A percentile compares a stretch with the other conserved stretches of the same genome.
phyloP scores from a whole-genome alignment of 257 asterid genomes.

The Solanum habrochaites region DNA sequence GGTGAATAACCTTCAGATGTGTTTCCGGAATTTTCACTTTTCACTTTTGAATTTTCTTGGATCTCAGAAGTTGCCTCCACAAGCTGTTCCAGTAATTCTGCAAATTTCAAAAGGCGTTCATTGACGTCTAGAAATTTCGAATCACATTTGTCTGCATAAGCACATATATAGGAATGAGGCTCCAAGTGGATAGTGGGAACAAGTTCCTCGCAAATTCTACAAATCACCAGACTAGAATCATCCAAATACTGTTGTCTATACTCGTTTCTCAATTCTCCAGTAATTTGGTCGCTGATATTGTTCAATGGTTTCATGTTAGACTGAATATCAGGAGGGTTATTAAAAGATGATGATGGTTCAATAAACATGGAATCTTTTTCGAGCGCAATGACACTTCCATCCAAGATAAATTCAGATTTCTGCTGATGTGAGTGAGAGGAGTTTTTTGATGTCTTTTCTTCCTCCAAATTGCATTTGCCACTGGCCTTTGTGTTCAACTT shows the following conservation, averaged over 20 bases:
- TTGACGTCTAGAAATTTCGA: conserved; percentile 57
- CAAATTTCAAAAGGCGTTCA: conserved; percentile 71
- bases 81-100: conserved; percentile 78
- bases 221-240: conserved; percentile 63
- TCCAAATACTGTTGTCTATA: conserved; percentile 30
- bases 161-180: conserved; percentile 92
- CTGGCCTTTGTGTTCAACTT: conserved; percentile 10
- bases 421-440: conserved; percentile 21
- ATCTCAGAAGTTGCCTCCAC: conserved; percentile 52
- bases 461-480: conserved; percentile 24
- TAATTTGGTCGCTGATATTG: conserved; percentile 20
- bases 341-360: conserved; percentile 21
- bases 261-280: conserved; percentile 24
- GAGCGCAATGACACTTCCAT: conserved; percentile 12
- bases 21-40: conserved; percentile 25
- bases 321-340: not conserved
- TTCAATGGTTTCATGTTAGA: conserved; percentile 14
- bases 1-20: conserved; percentile 63
- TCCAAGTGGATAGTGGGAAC: conserved; percentile 79
- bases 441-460: conserved; percentile 14
- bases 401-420: conserved; percentile 26
- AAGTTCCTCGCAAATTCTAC: conserved; percentile 89
- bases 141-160: conserved; percentile 84
- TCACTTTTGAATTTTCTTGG: conserved; percentile 43
- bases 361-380: conserved; percentile 15